Conservation (phyloP, 2,329 filamentous ascomycete species). For the Talaromyces sp. region DNA sequence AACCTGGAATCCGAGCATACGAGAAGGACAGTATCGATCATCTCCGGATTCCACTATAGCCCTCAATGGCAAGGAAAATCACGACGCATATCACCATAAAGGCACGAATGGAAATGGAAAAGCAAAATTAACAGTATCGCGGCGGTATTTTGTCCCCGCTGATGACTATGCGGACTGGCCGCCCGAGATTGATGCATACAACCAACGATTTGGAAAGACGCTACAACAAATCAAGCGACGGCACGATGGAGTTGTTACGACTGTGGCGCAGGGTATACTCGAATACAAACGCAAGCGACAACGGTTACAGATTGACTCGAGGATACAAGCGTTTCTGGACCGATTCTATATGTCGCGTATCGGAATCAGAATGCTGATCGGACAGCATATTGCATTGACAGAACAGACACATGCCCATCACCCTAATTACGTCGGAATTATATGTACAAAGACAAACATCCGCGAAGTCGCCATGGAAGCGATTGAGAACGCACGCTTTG, state of each 20-base stretch:
- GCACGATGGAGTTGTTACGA: constrained; percentile 96
- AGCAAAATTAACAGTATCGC: constrained; percentile 44
- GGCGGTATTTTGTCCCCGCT: constrained; percentile 86
- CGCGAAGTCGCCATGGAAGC: constrained; percentile 92
- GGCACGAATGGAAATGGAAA: constrained; percentile 44
- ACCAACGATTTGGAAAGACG: constrained; percentile 81
- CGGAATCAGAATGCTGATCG: constrained; percentile 97
- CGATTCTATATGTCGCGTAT: constrained; percentile 99
- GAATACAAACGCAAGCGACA: constrained; percentile 97
- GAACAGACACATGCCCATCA: constrained; percentile 88
- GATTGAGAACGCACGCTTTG: constrained; percentile 98
- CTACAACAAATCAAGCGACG: constrained; percentile 91
- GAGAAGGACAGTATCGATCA: constrained; percentile 72
- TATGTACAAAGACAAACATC: constrained; percentile 98
- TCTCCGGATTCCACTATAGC: constrained; percentile 32
- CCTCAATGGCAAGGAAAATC: constrained; percentile 47
- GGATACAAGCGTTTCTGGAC: constrained; percentile 95
- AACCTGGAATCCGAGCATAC: constrained; percentile 85
- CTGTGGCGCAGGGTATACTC: constrained; percentile 93
- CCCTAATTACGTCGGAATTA: constrained; percentile 94
- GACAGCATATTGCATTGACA: constrained; percentile 94
- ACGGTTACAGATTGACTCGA: constrained; percentile 96
- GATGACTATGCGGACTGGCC: constrained; percentile 90
- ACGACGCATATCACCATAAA: constrained; percentile 33
- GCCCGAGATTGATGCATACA: constrained; percentile 90